These are phyloP conservation scores for Schizothecium vesticola DNA, from an alignment of 495 filamentous ascomycete genomes.

Conservation along the genomic window DNA sequence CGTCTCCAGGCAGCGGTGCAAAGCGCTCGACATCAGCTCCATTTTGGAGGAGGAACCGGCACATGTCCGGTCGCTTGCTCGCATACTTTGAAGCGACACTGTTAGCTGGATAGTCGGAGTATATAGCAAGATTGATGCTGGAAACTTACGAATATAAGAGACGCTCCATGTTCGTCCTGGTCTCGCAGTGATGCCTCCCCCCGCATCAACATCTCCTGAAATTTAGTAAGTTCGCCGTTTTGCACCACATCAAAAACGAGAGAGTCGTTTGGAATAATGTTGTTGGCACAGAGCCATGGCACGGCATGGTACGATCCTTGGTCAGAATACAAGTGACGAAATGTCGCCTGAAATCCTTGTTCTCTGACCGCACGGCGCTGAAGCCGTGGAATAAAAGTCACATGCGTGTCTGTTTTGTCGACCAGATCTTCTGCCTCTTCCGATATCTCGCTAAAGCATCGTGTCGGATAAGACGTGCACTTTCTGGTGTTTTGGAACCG, in stretches of 20 bases:
- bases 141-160: constrained; percentile 9
- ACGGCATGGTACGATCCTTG: not conserved
- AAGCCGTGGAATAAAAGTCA: too few species aligned
- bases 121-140: too few species aligned
- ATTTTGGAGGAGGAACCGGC: constrained; percentile 6
- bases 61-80: constrained; percentile 1
- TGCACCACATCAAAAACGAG: not conserved
- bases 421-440: too few species aligned
- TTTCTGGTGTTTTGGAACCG: too few species aligned
- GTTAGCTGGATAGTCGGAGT: not conserved
- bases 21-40: constrained; percentile 6
- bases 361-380: too few species aligned
- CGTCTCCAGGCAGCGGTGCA: too few species aligned
- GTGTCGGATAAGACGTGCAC: too few species aligned
- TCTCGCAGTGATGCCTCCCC: constrained; percentile 2
- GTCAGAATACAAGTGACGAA: not conserved
- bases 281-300: not conserved
- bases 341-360: not conserved
- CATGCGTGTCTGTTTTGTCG: too few species aligned
- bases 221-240: not conserved
- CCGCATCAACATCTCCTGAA: not conserved
- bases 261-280: constrained; percentile 1
- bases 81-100: constrained; percentile 1
- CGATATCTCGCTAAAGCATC: too few species aligned
- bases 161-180: not conserved